Conservation (phyloP, 257 asterid species). For the Jacaranda mimosifolia region DNA sequence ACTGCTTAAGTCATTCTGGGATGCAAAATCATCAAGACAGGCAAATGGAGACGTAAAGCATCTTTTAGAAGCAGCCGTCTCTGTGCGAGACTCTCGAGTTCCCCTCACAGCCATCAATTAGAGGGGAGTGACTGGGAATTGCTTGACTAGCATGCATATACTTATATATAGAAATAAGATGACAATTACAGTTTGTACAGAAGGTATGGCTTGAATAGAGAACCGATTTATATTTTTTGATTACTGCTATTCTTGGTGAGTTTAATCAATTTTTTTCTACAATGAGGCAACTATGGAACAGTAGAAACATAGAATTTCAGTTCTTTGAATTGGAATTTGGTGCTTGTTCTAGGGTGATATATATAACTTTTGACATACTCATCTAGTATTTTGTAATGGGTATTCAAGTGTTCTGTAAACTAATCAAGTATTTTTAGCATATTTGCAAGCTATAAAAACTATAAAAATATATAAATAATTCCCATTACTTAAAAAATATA, state of each 20-base stretch:
- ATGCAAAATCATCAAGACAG: constrained; percentile 72
- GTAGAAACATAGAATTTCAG: constrained; percentile 39
- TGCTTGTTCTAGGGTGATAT: constrained; percentile 25
- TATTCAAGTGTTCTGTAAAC: not conserved
- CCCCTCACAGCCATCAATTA: constrained; percentile 84
- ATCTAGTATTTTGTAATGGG: not conserved
- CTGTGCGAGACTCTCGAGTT: constrained; percentile 73
- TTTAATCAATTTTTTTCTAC: constrained; percentile 27
- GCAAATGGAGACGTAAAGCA: constrained; percentile 84
- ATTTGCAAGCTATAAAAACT: too few relatives aligned
- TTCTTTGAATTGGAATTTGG: constrained; percentile 38
- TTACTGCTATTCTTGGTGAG: not conserved
- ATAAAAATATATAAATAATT: too few relatives aligned
- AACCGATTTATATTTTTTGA: constrained; percentile 21
- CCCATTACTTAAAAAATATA: too few relatives aligned
- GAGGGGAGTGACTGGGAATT: not conserved
- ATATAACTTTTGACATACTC: too few relatives aligned
- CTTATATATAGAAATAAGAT: constrained; percentile 19
- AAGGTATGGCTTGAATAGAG: constrained; percentile 39
- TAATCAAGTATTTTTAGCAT: not conserved
- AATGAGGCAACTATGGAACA: constrained; percentile 21
- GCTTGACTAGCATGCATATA: constrained; percentile 12
- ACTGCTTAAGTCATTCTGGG: constrained; percentile 82
- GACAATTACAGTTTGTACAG: constrained; percentile 42
- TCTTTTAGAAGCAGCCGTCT: constrained; percentile 59